Evolutionary conservation across 495 filamentous ascomycete genomes (phyloP), one percentile per base, ranked within the genome.

Genomic region (Aspergillus funiculosus): DNA sequence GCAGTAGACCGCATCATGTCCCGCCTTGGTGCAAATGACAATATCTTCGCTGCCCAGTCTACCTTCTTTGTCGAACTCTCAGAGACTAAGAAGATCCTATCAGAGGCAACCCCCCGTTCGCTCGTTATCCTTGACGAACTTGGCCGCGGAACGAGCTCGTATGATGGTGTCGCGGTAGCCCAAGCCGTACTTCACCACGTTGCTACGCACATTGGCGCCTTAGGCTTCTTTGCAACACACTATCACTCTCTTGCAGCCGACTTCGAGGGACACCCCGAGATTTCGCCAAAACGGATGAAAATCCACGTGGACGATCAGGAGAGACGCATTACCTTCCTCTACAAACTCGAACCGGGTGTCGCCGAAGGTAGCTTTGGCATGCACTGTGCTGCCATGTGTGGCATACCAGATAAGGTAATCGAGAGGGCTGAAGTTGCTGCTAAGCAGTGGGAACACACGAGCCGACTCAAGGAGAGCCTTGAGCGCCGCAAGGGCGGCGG

Each of bases 361-460:
- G 94, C 94, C 2, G 94, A 97, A 67, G 94, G 94, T 1, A 92
- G 86, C 55, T 97, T 96, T 66, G 94, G 94, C 53, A 99, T 99
- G 94, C 94, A 97, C 63, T 99, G 94, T 61, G 94, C 94, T 1
- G 79, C 86, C 26, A 99, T 97, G 92, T 99, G 94, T 50, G 94
- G 94, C 1, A 96, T 99, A 34, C 75, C 89, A 0, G 71, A 66
- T 30, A 82, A 80, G 56, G 84, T 99, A 22, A 85, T 99, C 32
- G 82, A 89, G 59, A 64, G 82, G 11, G 92, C 94, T 2, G 94
- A 97, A 62, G 74, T 76, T 15, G 94, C 94, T n/a, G 94, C 94
- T 10, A 82, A 76, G 56, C 83, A 86, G 56, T 98, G 94, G 87
- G 92, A 98, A 69, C 89, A 96, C 65, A 97, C 94, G 4, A 87